These are phyloP conservation scores for Blastocrithidia nonstop DNA, from an alignment of 208 protist genomes.

Conservation along the genomic window DNA sequence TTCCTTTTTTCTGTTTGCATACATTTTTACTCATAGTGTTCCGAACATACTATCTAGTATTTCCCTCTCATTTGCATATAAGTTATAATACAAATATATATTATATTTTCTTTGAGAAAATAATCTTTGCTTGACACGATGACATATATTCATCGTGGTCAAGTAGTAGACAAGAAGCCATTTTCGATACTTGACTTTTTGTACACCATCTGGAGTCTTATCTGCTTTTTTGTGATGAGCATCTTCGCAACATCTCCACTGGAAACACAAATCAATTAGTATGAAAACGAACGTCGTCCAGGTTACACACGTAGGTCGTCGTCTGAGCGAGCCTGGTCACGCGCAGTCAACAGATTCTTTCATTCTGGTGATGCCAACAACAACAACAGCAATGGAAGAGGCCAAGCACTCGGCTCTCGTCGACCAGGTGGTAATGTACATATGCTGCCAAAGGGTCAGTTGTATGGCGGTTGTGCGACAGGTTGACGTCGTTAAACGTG, in stretches of 20 bases:
- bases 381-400: slow-evolving; percentile 4
- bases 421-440: slow-evolving; percentile 24
- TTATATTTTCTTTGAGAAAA: not conserved
- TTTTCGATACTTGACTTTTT: slow-evolving; percentile 43
- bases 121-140: too few species aligned
- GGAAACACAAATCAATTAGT: slow-evolving; percentile 20
- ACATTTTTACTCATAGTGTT: not conserved
- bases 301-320: too few species aligned
- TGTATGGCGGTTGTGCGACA: slow-evolving; percentile 8
- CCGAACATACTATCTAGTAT: not conserved
- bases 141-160: slow-evolving; percentile 56
- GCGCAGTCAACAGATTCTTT: slow-evolving; percentile 8
- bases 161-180: slow-evolving; percentile 60
- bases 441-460: slow-evolving; percentile 19
- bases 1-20: not conserved
- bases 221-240: slow-evolving; percentile 54
- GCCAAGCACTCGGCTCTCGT: slow-evolving; percentile 10
- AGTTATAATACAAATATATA: not conserved
- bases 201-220: slow-evolving; percentile 10
- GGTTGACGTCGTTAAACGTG: slow-evolving; percentile 12
- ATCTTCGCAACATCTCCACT: slow-evolving; percentile 38
- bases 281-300: slow-evolving; percentile 5
- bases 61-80: too few species aligned
- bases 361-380: slow-evolving; percentile 3
- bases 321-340: too few species aligned